These are phyloP conservation scores for Albugo candida DNA, from an alignment of 352 stramenopile genomes.

Conservation along the genomic window DNA sequence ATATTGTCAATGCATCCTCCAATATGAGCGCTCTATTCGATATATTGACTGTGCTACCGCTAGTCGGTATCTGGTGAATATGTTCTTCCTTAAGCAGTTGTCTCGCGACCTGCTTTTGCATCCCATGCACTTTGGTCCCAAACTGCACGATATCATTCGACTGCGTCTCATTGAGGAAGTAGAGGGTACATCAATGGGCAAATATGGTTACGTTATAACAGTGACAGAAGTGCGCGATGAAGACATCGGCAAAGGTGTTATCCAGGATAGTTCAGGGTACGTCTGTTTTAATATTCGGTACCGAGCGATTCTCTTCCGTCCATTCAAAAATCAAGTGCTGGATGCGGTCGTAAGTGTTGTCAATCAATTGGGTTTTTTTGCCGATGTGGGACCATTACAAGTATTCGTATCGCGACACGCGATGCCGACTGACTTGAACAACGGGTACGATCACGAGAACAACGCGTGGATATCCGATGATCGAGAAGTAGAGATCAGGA, in stretches of 20 bases:
- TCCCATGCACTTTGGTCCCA: slow-evolving; percentile 90
- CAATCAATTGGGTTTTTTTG: slow-evolving; percentile 94
- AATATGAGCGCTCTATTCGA: too few relatives aligned
- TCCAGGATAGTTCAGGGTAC: slow-evolving; percentile 95
- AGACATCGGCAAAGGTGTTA: slow-evolving; percentile 91
- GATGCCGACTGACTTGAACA: slow-evolving; percentile 88
- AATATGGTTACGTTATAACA: slow-evolving; percentile 94
- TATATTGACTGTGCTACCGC: too few relatives aligned
- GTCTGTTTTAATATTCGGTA: slow-evolving; percentile 94
- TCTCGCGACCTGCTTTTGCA: slow-evolving; percentile 87
- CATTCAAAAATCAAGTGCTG: slow-evolving; percentile 95
- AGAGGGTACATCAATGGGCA: slow-evolving; percentile 89
- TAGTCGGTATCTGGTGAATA: slow-evolving; percentile 5
- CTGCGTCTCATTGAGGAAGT: slow-evolving; percentile 91
- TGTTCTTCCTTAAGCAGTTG: slow-evolving; percentile 81
- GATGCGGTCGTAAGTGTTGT: slow-evolving; percentile 93
- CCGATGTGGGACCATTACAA: slow-evolving; percentile 88
- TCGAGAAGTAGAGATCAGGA: slow-evolving; percentile 92
- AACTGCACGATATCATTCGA: slow-evolving; percentile 91
- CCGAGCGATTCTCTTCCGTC: slow-evolving; percentile 88
- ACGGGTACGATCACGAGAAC: slow-evolving; percentile 90
- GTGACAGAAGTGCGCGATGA: slow-evolving; percentile 92
- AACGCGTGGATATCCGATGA: slow-evolving; percentile 96
- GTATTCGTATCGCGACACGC: slow-evolving; percentile 95
- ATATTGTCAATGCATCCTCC: too few relatives aligned